These are phyloP conservation scores for Marasmius tenuissimus DNA, from an alignment of 1,284 basidiomycete species.

Conservation along the genomic window DNA sequence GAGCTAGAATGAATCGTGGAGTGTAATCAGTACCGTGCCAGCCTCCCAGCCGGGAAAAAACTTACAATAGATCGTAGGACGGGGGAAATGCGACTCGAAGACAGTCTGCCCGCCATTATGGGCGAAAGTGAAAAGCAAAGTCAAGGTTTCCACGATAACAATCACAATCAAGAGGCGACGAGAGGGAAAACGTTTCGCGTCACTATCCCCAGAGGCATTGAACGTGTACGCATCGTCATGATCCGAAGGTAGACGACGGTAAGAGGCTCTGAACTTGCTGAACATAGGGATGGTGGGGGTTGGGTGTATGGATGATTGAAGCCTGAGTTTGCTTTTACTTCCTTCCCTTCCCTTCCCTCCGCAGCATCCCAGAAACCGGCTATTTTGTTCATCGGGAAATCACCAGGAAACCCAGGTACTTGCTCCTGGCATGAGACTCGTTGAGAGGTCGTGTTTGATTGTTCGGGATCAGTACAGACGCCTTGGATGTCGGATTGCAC, in stretches of 20 bases:
- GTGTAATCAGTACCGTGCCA: background rate
- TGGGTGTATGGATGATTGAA: background rate
- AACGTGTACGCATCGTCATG: background rate
- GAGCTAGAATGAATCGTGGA: background rate
- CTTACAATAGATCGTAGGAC: background rate
- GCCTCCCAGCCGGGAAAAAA: background rate
- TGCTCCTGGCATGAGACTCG: too few species aligned
- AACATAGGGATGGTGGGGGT: background rate
- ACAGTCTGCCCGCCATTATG: background rate
- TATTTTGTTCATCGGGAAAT: too few species aligned
- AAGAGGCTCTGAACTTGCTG: background rate
- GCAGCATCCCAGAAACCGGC: background rate
- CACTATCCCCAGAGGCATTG: background rate
- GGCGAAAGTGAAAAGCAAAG: background rate
- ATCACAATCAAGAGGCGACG: background rate
- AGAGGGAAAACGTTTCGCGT: background rate
- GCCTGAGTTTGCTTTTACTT: background rate
- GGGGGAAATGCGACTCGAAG: background rate
- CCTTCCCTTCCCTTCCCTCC: background rate
- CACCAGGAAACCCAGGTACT: too few species aligned
- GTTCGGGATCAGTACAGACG: too few species aligned
- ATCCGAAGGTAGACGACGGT: background rate
- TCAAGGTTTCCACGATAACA: background rate
- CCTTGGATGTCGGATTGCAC: too few species aligned
- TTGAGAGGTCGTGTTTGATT: too few species aligned